These are phyloP conservation scores for Musa balbisiana DNA, from an alignment of 202 grass and related monocot species.

Conservation along the genomic window DNA sequence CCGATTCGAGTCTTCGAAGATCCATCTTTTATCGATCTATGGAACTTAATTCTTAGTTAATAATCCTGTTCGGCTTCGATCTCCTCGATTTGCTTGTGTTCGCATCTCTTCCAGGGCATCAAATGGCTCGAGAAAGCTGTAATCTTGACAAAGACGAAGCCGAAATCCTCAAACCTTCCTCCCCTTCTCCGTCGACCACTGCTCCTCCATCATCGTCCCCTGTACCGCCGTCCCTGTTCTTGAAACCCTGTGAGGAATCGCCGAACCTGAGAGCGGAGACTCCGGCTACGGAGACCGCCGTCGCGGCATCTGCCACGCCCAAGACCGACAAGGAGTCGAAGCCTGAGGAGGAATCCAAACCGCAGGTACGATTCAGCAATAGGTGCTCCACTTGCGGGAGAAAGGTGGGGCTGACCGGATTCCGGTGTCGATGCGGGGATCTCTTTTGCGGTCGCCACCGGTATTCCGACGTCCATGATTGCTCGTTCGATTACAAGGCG, in stretches of 20 bases:
- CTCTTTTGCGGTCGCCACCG: slow-evolving; percentile 10
- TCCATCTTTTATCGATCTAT: background rate
- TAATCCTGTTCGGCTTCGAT: too few species aligned
- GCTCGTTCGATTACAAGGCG: slow-evolving; percentile 4
- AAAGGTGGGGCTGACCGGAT: slow-evolving; percentile 4
- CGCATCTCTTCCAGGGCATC: background rate
- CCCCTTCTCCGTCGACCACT: background rate
- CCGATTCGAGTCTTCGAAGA: too few species aligned
- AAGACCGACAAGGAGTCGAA: background rate
- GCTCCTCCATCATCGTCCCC: background rate
- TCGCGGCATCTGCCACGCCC: background rate
- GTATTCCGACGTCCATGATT: background rate
- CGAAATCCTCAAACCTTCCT: slow-evolving; percentile 5
- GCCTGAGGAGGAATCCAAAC: background rate
- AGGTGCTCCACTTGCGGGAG: slow-evolving; percentile 10
- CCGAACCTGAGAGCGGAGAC: background rate
- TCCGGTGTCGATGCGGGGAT: slow-evolving; percentile 5
- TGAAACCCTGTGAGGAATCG: slow-evolving; percentile 3
- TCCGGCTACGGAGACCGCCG: background rate
- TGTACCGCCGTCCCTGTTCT: background rate
- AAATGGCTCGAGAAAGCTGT: slow-evolving; percentile 9
- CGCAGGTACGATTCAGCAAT: background rate
- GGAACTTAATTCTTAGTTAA: background rate
- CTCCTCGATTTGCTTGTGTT: background rate
- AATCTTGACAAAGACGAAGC: slow-evolving; percentile 12